Base-by-base conservation (phyloP, 768 basidiomycete species). In the Hypholoma fasciculare region DNA sequence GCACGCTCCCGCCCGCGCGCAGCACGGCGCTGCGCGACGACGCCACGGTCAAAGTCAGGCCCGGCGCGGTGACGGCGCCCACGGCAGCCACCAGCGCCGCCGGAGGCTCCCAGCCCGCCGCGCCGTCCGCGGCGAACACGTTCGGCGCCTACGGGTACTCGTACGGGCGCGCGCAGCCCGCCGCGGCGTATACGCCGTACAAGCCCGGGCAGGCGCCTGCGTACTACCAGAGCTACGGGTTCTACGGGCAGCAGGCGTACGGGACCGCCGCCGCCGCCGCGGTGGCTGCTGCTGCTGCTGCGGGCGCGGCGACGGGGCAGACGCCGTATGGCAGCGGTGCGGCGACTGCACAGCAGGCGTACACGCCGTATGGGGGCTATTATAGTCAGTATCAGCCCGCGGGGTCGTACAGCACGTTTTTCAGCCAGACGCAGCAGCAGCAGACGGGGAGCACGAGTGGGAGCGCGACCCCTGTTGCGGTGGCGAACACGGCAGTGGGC, bases 1-100 rank as follows among this genome's bases (percentile, higher is more conserved):
- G 91, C 37, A 92, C 86, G 2, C 79, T 93, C 3, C 84, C 87
- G 11, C 65, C 83, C 12, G 74, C 79, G 48, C 78, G 80, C 23
- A 58, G 81, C 9, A 79, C 81, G 0, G 88, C 90, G 5, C 79
- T 92, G 14, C 84, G 86, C 16, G 91, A 92, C 69, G 86, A 93
- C 66, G 80, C 83, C 3, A 94, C 91, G 1, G 73, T 92, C 46
- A 87, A 85, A 71, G 79, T 91, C 1, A 71, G 42, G 60, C 77
- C 48, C 51, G 69, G 76, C 14, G 64, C 75, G 43, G 64, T n/a
- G n/a, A n/a, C 72, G 20, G 62, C 73, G 9, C 1, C 30, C 9
- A 66, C 72, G 14, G 66, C 76, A 3, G 68, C 81, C 74, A 7
- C 61, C 71, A 4, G 57, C 69, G 23, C 13, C 48, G 9, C 58